Evolutionary conservation across 2,329 filamentous ascomycete species (phyloP).

Genomic region (Diaporthe sp.): DNA sequence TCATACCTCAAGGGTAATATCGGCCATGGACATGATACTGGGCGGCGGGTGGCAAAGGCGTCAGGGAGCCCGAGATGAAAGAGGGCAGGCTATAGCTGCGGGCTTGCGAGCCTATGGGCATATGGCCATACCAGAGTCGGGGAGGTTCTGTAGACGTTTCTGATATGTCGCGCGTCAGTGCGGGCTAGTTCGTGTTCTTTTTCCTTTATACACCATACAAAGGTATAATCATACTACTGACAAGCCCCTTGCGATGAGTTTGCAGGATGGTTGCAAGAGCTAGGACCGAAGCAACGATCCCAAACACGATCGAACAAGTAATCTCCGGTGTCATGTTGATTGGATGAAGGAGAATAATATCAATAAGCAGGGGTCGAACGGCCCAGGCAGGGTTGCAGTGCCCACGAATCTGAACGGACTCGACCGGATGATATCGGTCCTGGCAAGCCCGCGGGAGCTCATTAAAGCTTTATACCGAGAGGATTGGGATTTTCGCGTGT

Average conservation of each 20-base stretch:
- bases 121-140: background rate
- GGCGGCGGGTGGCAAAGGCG: background rate
- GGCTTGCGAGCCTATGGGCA: fast-evolving
- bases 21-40: background rate
- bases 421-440: too few relatives aligned
- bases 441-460: background rate
- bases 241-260: background rate
- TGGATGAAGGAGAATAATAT: background rate
- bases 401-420: background rate
- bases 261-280: background rate
- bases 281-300: background rate
- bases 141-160: background rate
- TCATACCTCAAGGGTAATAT: background rate
- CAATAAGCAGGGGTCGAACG: background rate
- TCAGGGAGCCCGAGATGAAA: background rate
- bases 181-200: fast-evolving
- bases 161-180: background rate
- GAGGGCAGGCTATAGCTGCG: background rate
- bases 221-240: background rate
- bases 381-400: fast-evolving
- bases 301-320: background rate
- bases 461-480: background rate
- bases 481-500: too few relatives aligned
- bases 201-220: fast-evolving
- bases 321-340: background rate